Conservation (phyloP, 192 early-diverging fungal genomes). For the Backusella liffmaniae region DNA sequence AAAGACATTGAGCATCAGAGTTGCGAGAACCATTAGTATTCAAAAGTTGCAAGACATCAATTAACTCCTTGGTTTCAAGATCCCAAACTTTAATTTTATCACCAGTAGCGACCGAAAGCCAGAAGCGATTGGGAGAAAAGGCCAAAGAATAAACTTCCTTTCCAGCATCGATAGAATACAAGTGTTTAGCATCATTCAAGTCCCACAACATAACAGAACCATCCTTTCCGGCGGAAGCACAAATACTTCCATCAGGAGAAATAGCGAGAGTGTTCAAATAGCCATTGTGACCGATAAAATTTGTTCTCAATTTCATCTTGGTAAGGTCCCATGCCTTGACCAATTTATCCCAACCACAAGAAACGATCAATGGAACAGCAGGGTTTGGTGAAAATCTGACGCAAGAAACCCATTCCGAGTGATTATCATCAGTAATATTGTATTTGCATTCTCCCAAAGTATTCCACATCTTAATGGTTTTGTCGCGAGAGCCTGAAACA, state of each 20-base stretch:
- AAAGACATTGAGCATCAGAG: constrained; percentile 80
- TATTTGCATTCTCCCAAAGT: constrained; percentile 99
- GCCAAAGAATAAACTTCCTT: constrained; percentile 92
- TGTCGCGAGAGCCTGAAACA: constrained; percentile 96
- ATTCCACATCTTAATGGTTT: constrained; percentile 99
- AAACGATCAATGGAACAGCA: constrained; percentile 92
- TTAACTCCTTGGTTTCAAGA: constrained; percentile 91
- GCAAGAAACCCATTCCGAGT: constrained; percentile 97
- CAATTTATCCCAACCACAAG: constrained; percentile 97
- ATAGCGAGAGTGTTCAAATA: constrained; percentile 97
- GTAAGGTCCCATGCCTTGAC: constrained; percentile 99
- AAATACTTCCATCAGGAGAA: constrained; percentile 98
- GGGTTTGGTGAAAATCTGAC: constrained; percentile 99
- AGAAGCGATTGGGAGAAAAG: constrained; percentile 99
- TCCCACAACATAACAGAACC: constrained; percentile 99
- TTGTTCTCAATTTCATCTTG: constrained; percentile 97
- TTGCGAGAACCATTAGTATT: constrained; percentile 61
- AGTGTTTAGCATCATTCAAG: constrained; percentile 98
- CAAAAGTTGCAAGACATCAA: constrained; percentile 81
- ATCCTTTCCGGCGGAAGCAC: constrained; percentile 99
- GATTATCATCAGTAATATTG: constrained; percentile 92
- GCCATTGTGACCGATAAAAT: constrained; percentile 97
- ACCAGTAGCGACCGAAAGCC: constrained; percentile 95
- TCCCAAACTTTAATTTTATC: constrained; percentile 98
- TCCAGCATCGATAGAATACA: constrained; percentile 95